Base-by-base conservation (phyloP, 179 eudicot genomes). In the Beta lomatogona region DNA sequence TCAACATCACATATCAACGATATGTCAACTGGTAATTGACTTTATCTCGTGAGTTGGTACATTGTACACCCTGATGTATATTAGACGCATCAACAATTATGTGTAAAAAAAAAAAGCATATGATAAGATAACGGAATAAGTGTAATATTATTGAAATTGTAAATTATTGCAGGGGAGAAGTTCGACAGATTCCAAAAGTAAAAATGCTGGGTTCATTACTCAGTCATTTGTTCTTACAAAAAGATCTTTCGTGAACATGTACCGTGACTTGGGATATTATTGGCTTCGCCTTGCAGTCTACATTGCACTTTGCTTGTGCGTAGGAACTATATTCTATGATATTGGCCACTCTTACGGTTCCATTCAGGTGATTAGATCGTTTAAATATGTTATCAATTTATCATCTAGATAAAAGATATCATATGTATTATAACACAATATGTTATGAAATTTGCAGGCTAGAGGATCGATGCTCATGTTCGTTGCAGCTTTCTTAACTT, bases 211-310 rank as follows among this genome's bases (percentile, higher is more conserved):
- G 65, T 88, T 88, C 69, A 12, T 81, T 0, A 88, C 87, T 16
- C 98, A 92, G 45, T 89, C 91, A 71, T 14, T 83, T 7, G 86
- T 91, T 53, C 92, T 94, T 58, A 92, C 95, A 3, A 79, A 60
- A 69, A 88, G 98, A 70, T 94, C 95, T 4, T 91, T 84, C 57
- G 86, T 94, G 65, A 94, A 94, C 77, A 94, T 93, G 98, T 85
- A 86, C 50, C 95, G 97, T 2, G 97, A 94, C 67, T 65, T 86
- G n/a, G 98, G 98, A 36, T 94, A 92, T 82, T 92, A 93, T 77
- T 92, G 97, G 97, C 81, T 93, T 55, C 89, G 96, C 10, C 88
- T 93, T 58, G 88, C 81, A 25, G 85, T 94, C 41, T 93, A 89
- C 60, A 74, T 90, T 44, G 90, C 88, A 0, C 74, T 91, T 73